A percentile compares a stretch with the other conserved stretches of the same genome.
Evolutionary conservation across 176 grass and related monocot genomes (phyloP).

Genomic region (Chloris gayana): DNA sequence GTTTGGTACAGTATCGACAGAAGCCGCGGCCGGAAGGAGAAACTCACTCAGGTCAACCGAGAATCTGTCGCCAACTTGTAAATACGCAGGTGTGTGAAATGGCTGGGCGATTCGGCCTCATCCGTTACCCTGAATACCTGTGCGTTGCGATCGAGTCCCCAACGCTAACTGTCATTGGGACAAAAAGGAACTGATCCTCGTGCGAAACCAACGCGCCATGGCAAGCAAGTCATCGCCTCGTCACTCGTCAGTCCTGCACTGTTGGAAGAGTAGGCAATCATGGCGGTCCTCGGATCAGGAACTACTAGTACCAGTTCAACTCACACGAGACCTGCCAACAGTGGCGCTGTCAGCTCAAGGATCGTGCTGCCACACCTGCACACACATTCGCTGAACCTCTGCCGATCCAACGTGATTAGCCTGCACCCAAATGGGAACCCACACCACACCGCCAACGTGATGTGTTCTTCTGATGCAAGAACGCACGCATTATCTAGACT

Average conservation of each 20-base stretch:
- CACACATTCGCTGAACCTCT: slow-evolving; percentile 18
- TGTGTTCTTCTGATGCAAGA: neutral
- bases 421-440: neutral
- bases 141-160: no score
- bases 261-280: neutral
- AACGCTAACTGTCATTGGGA: no score
- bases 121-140: no score
- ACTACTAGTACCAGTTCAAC: neutral
- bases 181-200: no score
- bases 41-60: neutral
- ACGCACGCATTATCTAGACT: no score
- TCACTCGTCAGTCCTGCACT: neutral
- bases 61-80: no score
- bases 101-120: no score
- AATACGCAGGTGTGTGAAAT: no score
- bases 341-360: neutral
- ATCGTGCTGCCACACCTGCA: neutral
- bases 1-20: neutral
- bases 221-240: neutral
- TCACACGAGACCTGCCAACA: slow-evolving; percentile 26
- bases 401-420: neutral
- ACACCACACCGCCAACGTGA: neutral
- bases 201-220: neutral
- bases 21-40: neutral
- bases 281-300: slow-evolving; percentile 6